Evolutionary conservation across 2,329 filamentous ascomycete genomes (phyloP).

Genomic region (Trichoderma simmonsii): DNA sequence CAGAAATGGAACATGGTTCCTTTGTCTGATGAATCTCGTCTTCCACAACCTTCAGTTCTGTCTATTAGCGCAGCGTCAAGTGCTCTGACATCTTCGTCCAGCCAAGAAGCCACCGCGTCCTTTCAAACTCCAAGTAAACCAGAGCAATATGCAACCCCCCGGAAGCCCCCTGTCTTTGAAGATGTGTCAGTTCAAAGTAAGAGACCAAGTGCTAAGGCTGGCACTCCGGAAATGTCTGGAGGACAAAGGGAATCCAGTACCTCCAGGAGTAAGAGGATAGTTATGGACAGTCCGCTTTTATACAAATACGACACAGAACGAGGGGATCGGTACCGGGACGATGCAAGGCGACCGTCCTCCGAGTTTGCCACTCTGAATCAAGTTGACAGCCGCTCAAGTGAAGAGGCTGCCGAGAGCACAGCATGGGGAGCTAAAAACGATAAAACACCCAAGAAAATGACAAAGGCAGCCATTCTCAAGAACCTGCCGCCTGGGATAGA

Average conservation of each 20-base stretch:
- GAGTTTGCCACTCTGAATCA: not conserved
- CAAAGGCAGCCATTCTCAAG: conserved; percentile 65
- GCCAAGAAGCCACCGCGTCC: conserved; percentile 24
- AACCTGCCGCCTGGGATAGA: conserved; percentile 81
- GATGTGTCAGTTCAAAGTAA: not conserved
- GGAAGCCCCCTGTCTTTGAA: not conserved
- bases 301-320: not conserved
- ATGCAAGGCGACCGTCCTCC: not conserved
- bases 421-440: conserved; percentile 24
- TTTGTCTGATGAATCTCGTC: conserved; percentile 26
- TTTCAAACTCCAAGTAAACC: not conserved
- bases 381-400: conserved; percentile 44
- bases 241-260: not conserved
- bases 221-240: not conserved
- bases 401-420: conserved; percentile 34
- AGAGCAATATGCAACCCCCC: not conserved
- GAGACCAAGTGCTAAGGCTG: not conserved
- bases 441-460: conserved; percentile 55
- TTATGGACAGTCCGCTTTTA: not conserved
- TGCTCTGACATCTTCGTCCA: conserved; percentile 41
- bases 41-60: conserved; percentile 42
- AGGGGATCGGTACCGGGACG: not conserved
- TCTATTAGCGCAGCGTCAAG: conserved; percentile 57
- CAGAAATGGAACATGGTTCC: conserved; percentile 41
- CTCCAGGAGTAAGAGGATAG: not conserved